Conservation (phyloP, 805 yeast genomes). For the Candida qinlingensis region DNA sequence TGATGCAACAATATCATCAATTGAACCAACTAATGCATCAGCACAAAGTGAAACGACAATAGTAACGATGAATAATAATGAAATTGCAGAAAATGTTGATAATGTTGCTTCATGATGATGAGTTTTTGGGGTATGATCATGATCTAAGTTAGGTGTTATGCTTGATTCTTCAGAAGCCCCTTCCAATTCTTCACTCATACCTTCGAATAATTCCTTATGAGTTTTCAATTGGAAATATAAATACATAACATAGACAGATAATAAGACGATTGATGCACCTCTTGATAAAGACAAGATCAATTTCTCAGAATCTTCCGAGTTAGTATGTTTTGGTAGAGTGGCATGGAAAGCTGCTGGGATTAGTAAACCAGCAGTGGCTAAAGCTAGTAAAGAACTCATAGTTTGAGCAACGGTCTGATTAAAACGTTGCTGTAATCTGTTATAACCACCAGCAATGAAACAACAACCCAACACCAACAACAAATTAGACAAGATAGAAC, state of each 20-base stretch:
- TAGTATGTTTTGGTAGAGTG: slow-evolving; percentile 42
- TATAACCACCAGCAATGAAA: slow-evolving; percentile 87
- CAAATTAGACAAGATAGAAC: slow-evolving; percentile 84
- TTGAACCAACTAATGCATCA: slow-evolving; percentile 88
- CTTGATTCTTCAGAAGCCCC: slow-evolving; percentile 14
- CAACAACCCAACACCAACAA: slow-evolving; percentile 93
- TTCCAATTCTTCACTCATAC: slow-evolving; percentile 37
- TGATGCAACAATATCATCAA: slow-evolving; percentile 78
- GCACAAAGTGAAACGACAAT: slow-evolving; percentile 84
- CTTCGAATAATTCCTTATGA: slow-evolving; percentile 72
- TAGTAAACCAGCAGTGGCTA: slow-evolving; percentile 81
- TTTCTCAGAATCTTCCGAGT: slow-evolving; percentile 30
- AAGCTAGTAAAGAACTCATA: slow-evolving; percentile 89
- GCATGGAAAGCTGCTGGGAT: slow-evolving; percentile 97
- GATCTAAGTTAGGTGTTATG: slow-evolving; percentile 1
- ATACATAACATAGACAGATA: slow-evolving; percentile 72
- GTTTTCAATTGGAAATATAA: slow-evolving; percentile 85
- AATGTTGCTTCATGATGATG: slow-evolving; percentile 32
- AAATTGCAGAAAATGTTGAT: slow-evolving; percentile 47
- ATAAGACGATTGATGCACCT: slow-evolving; percentile 76
- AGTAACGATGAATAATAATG: slow-evolving; percentile 57
- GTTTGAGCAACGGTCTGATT: slow-evolving; percentile 98
- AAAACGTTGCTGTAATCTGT: slow-evolving; percentile 79
- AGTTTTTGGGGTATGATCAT: slow-evolving; percentile 20
- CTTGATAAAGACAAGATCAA: slow-evolving; percentile 72